These are phyloP conservation scores for Eimeria maxima DNA, from an alignment of 169 alveolate genomes.

Conservation along the genomic window DNA sequence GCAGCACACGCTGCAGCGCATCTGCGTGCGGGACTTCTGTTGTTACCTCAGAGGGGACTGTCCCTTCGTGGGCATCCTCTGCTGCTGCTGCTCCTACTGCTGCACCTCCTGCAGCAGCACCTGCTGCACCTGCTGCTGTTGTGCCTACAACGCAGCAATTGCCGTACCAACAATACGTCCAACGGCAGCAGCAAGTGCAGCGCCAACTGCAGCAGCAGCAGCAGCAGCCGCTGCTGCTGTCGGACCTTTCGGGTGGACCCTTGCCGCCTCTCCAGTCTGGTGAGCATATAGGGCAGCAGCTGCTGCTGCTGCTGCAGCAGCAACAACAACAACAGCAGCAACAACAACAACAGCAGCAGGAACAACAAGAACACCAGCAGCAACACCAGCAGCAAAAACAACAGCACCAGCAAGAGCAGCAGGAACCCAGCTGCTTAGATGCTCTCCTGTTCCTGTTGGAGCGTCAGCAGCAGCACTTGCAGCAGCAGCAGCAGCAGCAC, in stretches of 20 bases:
- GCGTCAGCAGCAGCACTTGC: background rate
- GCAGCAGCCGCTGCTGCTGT: background rate
- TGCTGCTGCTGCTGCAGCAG: no score
- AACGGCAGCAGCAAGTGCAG: background rate
- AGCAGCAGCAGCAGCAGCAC: slow-evolving; percentile 30
- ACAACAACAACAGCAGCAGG: background rate
- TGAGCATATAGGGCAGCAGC: background rate
- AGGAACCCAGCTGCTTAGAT: slow-evolving; percentile 23
- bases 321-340: background rate
- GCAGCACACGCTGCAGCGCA: slow-evolving; percentile 38
- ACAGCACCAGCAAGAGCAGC: slow-evolving; percentile 8
- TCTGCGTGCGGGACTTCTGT: background rate
- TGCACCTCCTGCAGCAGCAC: no score
- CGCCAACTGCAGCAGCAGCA: slow-evolving; percentile 1
- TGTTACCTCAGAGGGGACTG: background rate
- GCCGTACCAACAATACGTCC: background rate
- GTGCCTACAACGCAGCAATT: background rate
- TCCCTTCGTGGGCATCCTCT: background rate
- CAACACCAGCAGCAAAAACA: background rate
- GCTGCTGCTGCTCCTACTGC: background rate
- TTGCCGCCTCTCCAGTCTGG: no score
- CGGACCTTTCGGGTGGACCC: no score
- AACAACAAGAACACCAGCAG: background rate
- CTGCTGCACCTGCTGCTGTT: background rate
- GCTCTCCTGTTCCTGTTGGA: background rate